Evolutionary conservation across 495 filamentous ascomycete genomes (phyloP).

Genomic region (Penicillium nucicola): DNA sequence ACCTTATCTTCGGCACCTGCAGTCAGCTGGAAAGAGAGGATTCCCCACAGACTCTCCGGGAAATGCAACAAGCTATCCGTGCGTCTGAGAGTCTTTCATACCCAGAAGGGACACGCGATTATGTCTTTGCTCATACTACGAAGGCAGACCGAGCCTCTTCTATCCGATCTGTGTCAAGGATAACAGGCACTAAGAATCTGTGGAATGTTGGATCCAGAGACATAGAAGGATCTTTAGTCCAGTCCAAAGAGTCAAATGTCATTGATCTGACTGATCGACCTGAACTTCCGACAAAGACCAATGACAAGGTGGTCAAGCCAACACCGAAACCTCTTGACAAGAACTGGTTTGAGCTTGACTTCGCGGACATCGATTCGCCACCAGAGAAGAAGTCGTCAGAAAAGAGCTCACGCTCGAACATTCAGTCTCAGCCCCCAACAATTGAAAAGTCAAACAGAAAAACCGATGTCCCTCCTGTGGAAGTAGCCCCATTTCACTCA

Average conservation of each 20-base stretch:
- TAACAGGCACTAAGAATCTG: constrained; percentile 41
- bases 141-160: not conserved
- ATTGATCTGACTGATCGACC: constrained; percentile 39
- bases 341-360: constrained; percentile 36
- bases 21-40: constrained; percentile 82
- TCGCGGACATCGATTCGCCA: constrained; percentile 22
- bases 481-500: not conserved
- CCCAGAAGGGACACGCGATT: not conserved
- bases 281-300: not conserved
- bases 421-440: not conserved
- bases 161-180: constrained; percentile 19
- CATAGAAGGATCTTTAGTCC: constrained; percentile 55
- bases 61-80: constrained; percentile 67
- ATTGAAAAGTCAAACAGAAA: not conserved
- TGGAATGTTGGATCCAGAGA: constrained; percentile 72
- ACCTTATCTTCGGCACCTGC: constrained; percentile 88
- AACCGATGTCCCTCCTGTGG: not conserved
- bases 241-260: constrained; percentile 56
- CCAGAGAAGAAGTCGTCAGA: not conserved
- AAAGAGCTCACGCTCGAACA: not conserved
- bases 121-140: not conserved
- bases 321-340: constrained; percentile 2
- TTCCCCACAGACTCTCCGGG: constrained; percentile 63
- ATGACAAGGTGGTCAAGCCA: not conserved
- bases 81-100: constrained; percentile 46